phyloP scores from a whole-genome alignment of 2,329 filamentous ascomycete genomes.

The Cytospora piceicola region DNA sequence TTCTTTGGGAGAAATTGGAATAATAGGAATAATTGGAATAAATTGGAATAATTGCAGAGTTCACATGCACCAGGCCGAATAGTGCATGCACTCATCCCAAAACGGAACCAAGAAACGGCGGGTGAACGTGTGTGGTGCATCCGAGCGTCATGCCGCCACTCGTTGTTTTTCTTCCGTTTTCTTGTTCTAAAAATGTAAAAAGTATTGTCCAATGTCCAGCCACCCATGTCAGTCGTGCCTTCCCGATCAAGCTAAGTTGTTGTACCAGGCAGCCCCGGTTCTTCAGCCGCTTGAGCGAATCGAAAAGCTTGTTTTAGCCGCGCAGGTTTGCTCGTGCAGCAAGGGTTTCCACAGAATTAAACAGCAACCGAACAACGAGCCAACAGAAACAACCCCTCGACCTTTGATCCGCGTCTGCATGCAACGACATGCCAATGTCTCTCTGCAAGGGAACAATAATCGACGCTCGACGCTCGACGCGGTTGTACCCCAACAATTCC shows the following conservation, averaged over 20 bases:
- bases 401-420: background rate
- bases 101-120: background rate
- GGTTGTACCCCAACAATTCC: background rate
- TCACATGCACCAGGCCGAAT: background rate
- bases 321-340: conserved; percentile 12
- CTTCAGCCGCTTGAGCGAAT: conserved; percentile 19
- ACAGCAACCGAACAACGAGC: background rate
- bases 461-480: background rate
- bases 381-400: background rate
- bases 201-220: no score
- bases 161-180: background rate
- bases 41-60: no score
- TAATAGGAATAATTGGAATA: no score
- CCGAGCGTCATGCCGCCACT: background rate
- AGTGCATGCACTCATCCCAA: background rate
- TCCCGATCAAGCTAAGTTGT: conserved; percentile 12
- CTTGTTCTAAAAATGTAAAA: background rate
- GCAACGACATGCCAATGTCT: background rate
- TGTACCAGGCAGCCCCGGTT: conserved; percentile 9
- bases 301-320: conserved; percentile 6
- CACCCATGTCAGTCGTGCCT: conserved; percentile 4
- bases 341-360: background rate
- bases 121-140: background rate
- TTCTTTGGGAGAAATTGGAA: no score
- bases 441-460: background rate